A percentile compares a stretch with the other conserved stretches of the same genome.
Evolutionary conservation across 2,329 filamentous ascomycete species (phyloP).

Genomic region (Parastagonospora nodorum): DNA sequence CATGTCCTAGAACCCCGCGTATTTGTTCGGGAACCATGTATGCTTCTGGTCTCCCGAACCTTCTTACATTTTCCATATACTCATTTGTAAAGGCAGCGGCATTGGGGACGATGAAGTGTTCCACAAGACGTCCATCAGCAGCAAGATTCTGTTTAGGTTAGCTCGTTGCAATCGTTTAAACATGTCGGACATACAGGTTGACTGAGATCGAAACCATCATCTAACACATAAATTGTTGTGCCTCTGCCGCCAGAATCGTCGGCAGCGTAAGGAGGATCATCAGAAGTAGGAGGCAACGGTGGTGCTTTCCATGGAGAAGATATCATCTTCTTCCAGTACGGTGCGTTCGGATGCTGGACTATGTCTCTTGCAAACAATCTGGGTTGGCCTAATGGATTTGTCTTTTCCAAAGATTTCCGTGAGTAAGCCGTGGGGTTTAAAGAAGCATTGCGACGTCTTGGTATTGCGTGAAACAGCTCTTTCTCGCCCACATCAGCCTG

Average conservation of each 20-base stretch:
- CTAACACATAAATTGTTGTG: slow-evolving; percentile 10
- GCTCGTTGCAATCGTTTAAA: background rate
- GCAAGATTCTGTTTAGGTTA: slow-evolving; percentile 2
- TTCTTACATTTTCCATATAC: background rate
- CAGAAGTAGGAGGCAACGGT: background rate
- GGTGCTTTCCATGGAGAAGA: background rate
- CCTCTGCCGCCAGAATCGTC: slow-evolving; percentile 10
- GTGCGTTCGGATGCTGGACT: background rate
- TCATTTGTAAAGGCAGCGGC: background rate
- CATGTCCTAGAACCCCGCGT: background rate
- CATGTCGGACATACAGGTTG: background rate
- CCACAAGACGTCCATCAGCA: background rate
- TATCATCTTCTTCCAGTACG: slow-evolving; percentile 16
- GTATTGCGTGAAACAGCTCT: background rate
- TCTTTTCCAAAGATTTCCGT: no score
- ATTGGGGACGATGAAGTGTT: background rate
- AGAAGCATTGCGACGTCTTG: background rate
- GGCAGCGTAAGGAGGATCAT: slow-evolving; percentile 3
- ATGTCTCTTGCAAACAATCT: background rate
- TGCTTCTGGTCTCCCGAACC: background rate
- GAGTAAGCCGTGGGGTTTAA: no score
- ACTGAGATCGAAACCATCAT: slow-evolving; percentile 10
- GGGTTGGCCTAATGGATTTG: background rate
- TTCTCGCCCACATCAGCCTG: background rate
- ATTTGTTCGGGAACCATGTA: background rate